These are phyloP conservation scores for Sporothrix euskadiensis DNA, from an alignment of 2,329 filamentous ascomycete genomes.

Conservation along the genomic window DNA sequence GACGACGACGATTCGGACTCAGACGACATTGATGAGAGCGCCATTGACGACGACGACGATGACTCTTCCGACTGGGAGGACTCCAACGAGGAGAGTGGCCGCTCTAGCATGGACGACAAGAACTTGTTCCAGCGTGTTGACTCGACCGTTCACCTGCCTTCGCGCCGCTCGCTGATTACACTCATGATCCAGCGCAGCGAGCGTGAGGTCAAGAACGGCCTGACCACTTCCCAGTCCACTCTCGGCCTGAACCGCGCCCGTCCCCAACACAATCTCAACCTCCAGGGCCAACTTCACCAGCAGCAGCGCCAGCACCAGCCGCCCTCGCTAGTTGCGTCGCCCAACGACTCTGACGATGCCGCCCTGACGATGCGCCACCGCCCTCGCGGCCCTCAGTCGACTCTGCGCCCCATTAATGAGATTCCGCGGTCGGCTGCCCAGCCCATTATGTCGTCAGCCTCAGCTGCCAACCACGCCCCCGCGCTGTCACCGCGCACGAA, in stretches of 20 bases:
- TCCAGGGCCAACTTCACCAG: conserved; percentile 37
- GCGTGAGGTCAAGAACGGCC: conserved; percentile 68
- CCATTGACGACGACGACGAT: conserved; percentile 77
- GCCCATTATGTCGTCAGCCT: conserved; percentile 74
- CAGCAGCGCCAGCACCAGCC: conserved; percentile 40
- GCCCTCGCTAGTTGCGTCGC: conserved; percentile 50
- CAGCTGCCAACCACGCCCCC: conserved; percentile 64
- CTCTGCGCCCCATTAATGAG: conserved; percentile 59
- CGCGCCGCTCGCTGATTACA: conserved; percentile 84
- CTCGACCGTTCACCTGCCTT: conserved; percentile 80
- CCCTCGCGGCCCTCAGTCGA: conserved; percentile 54
- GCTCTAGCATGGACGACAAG: conserved; percentile 78
- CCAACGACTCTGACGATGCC: conserved; percentile 63
- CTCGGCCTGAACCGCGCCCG: conserved; percentile 67
- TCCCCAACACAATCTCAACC: conserved; percentile 30
- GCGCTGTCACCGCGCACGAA: conserved; percentile 90
- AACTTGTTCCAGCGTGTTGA: conserved; percentile 87
- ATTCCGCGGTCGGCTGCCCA: conserved; percentile 68
- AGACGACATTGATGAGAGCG: conserved; percentile 76
- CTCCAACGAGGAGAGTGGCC: conserved; percentile 74
- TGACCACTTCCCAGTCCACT: conserved; percentile 66
- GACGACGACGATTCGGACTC: conserved; percentile 62
- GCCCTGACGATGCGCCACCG: conserved; percentile 56
- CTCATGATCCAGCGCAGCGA: conserved; percentile 80
- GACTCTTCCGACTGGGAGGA: conserved; percentile 64